phyloP scores from a whole-genome alignment of 192 early-diverging fungal species.

The Obelidium mucronatum region DNA sequence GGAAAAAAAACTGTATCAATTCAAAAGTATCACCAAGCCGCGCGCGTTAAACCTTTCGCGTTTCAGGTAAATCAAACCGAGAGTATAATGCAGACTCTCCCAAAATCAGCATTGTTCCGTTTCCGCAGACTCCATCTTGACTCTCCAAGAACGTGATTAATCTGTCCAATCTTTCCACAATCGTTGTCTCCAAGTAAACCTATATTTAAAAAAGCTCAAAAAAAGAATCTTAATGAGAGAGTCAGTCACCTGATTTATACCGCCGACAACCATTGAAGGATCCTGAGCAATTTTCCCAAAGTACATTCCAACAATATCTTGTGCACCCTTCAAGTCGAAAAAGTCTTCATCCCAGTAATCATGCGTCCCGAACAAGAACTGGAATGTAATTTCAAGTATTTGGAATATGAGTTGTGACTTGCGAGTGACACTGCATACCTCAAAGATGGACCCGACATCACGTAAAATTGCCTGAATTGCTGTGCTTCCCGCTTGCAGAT shows the following conservation, averaged over 20 bases:
- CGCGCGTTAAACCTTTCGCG: slow-evolving; percentile 67
- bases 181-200: slow-evolving; percentile 54
- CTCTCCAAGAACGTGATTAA: slow-evolving; percentile 65
- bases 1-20: background rate
- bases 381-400: slow-evolving; percentile 16
- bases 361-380: slow-evolving; percentile 63
- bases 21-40: too few relatives aligned
- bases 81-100: slow-evolving; percentile 63
- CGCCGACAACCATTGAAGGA: slow-evolving; percentile 56
- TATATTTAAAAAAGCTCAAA: background rate
- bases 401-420: too few relatives aligned
- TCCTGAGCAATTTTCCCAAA: slow-evolving; percentile 56
- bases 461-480: slow-evolving; percentile 60
- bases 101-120: slow-evolving; percentile 65
- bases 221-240: too few relatives aligned
- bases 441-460: slow-evolving; percentile 63
- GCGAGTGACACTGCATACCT: slow-evolving; percentile 42
- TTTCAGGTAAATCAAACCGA: slow-evolving; percentile 59
- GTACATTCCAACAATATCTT: slow-evolving; percentile 59
- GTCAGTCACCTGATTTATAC: slow-evolving; percentile 65
- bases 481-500: slow-evolving; percentile 51
- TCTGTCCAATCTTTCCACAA: slow-evolving; percentile 64
- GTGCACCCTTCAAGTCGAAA: slow-evolving; percentile 65
- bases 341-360: slow-evolving; percentile 68
- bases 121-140: slow-evolving; percentile 68